Evolutionary conservation across 768 basidiomycete genomes (phyloP).

Genomic region (Rickenella mellea): DNA sequence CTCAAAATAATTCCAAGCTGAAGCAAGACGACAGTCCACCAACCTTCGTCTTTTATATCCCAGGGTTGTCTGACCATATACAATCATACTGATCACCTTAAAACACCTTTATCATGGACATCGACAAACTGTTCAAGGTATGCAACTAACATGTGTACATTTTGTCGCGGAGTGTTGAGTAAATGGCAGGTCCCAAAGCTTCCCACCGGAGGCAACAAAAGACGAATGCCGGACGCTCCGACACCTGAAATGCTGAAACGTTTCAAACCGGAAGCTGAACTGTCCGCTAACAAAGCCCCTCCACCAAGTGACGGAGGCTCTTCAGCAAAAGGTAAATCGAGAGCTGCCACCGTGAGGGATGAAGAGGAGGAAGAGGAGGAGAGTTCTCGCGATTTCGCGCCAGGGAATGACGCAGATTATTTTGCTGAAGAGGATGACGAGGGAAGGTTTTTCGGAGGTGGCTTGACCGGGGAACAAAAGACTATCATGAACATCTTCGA

Average conservation of each 20-base stretch:
- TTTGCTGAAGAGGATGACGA: constrained; percentile 88
- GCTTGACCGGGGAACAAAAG: constrained; percentile 87
- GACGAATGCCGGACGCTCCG: constrained; percentile 69
- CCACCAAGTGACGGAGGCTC: background rate
- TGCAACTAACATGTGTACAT: constrained; percentile 1
- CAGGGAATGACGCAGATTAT: constrained; percentile 85
- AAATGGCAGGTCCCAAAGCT: constrained; percentile 53
- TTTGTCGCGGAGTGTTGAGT: background rate
- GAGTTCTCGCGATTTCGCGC: constrained; percentile 49
- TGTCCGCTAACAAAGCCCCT: background rate
- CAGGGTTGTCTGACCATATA: too few relatives aligned
- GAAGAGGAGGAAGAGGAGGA: constrained; percentile 30
- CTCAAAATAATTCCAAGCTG: too few relatives aligned
- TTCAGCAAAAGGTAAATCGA: constrained; percentile 23
- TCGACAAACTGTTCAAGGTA: constrained; percentile 43
- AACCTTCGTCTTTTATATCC: too few relatives aligned
- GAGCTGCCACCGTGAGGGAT: constrained; percentile 53
- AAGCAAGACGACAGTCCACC: too few relatives aligned
- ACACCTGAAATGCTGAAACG: constrained; percentile 78
- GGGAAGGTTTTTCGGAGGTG: constrained; percentile 89
- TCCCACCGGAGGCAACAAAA: constrained; percentile 53
- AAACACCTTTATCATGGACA: constrained; percentile 30
- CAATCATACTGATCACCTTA: too few relatives aligned
- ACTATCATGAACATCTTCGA: constrained; percentile 95
- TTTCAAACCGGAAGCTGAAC: constrained; percentile 44